Evolutionary conservation across 2,329 filamentous ascomycete genomes (phyloP).

Genomic region (Calonectria honghensis): DNA sequence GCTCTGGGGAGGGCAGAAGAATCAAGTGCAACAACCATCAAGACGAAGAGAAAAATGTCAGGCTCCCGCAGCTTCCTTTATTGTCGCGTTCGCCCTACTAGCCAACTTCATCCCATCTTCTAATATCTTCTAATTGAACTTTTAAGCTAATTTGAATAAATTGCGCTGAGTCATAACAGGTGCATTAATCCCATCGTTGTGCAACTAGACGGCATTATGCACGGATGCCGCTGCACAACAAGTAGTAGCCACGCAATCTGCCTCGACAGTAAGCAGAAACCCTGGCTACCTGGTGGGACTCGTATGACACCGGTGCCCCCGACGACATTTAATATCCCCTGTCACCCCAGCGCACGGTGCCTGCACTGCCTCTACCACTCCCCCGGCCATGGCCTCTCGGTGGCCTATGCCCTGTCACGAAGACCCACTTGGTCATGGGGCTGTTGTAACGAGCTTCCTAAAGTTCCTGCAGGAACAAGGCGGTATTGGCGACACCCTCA

Average conservation of each 20-base stretch:
- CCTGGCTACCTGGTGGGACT: not conserved
- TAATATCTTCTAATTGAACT: too few relatives aligned
- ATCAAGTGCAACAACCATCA: not conserved
- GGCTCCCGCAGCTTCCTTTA: not conserved
- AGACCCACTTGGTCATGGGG: not conserved
- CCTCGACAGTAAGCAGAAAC: not conserved
- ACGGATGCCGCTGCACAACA: not conserved
- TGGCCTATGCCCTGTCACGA: not conserved
- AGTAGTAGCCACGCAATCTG: not conserved
- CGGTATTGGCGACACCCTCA: not conserved
- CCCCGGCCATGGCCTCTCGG: not conserved
- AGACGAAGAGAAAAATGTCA: not conserved
- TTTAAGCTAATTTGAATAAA: not conserved
- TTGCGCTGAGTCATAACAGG: not conserved
- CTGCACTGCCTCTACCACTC: constrained; percentile 20
- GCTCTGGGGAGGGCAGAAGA: not conserved
- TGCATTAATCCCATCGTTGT: not conserved
- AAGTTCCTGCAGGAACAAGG: constrained; percentile 17
- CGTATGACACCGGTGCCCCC: constrained; percentile 14
- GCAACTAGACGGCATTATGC: not conserved
- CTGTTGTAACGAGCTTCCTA: not conserved
- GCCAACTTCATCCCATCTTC: not conserved
- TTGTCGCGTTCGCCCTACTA: not conserved
- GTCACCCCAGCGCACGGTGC: constrained; percentile 20
- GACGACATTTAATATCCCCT: constrained; percentile 7